Base-by-base conservation (phyloP, 495 filamentous ascomycete species). In the Immersiella caudata region DNA sequence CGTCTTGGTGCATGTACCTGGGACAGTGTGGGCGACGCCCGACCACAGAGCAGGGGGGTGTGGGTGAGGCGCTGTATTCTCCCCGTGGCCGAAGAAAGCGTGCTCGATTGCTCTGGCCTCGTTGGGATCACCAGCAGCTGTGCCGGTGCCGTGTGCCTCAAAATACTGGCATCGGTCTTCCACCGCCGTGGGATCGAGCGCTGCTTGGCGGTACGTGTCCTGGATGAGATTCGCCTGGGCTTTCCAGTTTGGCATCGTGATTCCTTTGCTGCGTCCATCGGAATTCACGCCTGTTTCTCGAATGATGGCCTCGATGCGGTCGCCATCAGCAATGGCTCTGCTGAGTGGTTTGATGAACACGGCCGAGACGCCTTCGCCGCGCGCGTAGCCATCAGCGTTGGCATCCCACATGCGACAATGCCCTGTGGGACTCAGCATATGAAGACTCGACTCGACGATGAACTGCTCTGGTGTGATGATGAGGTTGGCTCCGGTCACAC, bases 361-460 rank as follows among this genome's bases (percentile, higher is more conserved):
- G 1, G 82, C 82, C 6, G 78, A 82, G 0, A 79, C 83, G 6
- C 91, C 81, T 29, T 85, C 86, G 56, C 89, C 83, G 25, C 91
- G 86, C 0, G 60, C 91, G 73, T 89, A 93, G 0, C 91, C 91
- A 70, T 91, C 79, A 0, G 89, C 90, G 0, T 61, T 62, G 0
- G 76, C 75, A 46, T 90, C 87, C 69, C 80, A 84, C 65, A 81
- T 83, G 57, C 78, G 75, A 25, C 68, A 76, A 52, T 74, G 74
- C 26, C 80, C 76, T 6, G 68, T 66, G 0, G 78, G 76, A 27
- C 72, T 75, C 2, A 79, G 73, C 78, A 79, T 79, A 70, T 76
- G 74, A 49, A 79, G 55, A 49, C 33, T 79, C 0, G 75, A 77
- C 49, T 76, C 74, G 60, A 67, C 74, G 16, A 82, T 73, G 50